Evolutionary conservation across 2,329 filamentous ascomycete species (phyloP).

Genomic region (Neonectria faginata): DNA sequence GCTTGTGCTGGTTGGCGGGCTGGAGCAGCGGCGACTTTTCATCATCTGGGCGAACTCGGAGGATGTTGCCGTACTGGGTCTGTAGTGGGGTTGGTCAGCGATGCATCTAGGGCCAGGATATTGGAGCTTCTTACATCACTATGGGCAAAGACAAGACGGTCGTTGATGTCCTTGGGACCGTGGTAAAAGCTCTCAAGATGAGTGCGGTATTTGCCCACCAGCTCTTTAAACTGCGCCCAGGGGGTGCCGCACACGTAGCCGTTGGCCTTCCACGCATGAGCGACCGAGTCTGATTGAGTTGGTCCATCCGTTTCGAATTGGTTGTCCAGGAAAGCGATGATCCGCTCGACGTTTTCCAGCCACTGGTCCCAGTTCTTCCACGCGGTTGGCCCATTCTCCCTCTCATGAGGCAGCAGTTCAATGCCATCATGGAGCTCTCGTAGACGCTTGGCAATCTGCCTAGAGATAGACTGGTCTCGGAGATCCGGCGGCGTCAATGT

Average conservation of each 20-base stretch:
- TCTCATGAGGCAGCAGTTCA: constrained; percentile 83
- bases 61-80: constrained; percentile 99
- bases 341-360: constrained; percentile 74
- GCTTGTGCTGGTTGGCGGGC: constrained; percentile 93
- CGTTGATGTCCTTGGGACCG: constrained; percentile 72
- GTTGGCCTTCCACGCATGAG: constrained; percentile 70
- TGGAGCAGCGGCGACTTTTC: constrained; percentile 88
- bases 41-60: constrained; percentile 75
- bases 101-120: background rate
- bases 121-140: constrained; percentile 78
- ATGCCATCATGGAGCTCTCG: constrained; percentile 94
- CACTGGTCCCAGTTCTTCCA: constrained; percentile 97
- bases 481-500: constrained; percentile 83
- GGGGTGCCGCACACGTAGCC: constrained; percentile 86
- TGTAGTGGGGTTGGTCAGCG: constrained; percentile 51
- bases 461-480: constrained; percentile 83
- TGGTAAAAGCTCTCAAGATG: constrained; percentile 81
- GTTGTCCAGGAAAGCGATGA: constrained; percentile 67
- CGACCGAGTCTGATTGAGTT: constrained; percentile 42
- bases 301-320: constrained; percentile 64
- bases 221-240: constrained; percentile 81
- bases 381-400: constrained; percentile 81
- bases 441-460: constrained; percentile 97
- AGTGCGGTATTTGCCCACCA: constrained; percentile 80
- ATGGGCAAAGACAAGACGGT: constrained; percentile 91